These are phyloP conservation scores for Boletus sp. DNA, from an alignment of 1,284 basidiomycete genomes.

Conservation along the genomic window DNA sequence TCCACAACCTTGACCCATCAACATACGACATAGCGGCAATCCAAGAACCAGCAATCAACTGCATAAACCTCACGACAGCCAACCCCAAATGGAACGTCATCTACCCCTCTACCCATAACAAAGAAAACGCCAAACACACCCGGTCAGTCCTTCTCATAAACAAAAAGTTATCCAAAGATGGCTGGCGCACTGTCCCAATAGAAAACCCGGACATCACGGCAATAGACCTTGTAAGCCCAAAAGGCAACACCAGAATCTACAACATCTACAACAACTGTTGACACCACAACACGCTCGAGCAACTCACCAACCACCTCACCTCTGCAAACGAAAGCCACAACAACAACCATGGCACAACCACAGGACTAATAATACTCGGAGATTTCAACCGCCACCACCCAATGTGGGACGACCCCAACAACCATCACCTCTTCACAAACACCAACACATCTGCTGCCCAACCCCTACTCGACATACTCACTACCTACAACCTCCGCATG, in stretches of 20 bases:
- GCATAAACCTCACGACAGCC: background rate
- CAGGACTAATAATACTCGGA: too few relatives aligned
- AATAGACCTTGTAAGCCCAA: too few relatives aligned
- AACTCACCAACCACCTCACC: background rate
- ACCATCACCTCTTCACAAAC: background rate
- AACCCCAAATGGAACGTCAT: background rate
- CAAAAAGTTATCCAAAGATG: background rate
- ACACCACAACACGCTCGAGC: too few relatives aligned
- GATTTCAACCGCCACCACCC: background rate
- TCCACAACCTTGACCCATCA: background rate
- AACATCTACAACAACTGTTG: too few relatives aligned
- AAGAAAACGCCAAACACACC: background rate
- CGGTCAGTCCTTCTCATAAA: background rate
- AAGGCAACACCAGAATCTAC: background rate
- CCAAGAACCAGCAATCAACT: background rate
- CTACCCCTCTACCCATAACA: background rate
- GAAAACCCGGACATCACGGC: too few relatives aligned
- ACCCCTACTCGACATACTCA: background rate
- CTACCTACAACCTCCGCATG: background rate
- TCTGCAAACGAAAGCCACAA: rapidly evolving
- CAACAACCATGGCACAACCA: background rate
- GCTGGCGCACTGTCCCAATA: background rate
- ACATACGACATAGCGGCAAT: background rate
- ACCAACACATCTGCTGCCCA: background rate
- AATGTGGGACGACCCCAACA: background rate